A percentile compares a stretch with the other conserved stretches of the same genome.
Conservation (phyloP, 768 basidiomycete species). For the Lentinula sp. region DNA sequence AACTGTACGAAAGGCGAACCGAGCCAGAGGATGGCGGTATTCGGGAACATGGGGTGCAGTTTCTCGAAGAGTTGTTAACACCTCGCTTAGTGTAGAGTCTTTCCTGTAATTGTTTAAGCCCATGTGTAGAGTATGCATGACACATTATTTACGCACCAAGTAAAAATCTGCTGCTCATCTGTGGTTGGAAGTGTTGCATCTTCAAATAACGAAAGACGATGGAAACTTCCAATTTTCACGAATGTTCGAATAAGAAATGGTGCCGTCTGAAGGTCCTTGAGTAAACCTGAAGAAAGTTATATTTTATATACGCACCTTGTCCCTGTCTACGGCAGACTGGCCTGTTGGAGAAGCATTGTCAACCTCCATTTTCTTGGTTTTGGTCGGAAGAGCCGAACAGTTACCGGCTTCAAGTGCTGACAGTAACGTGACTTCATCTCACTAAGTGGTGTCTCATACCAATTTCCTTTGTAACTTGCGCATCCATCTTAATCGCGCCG, state of each 20-base stretch:
- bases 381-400: neutral
- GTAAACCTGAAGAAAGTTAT: neutral
- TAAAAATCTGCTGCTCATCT: slow-evolving; percentile 79
- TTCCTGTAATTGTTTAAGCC: slow-evolving; percentile 43
- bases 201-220: slow-evolving; percentile 69
- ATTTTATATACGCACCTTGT: neutral
- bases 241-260: slow-evolving; percentile 82
- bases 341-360: neutral
- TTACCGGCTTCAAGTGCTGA: neutral
- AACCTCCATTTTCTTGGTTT: neutral
- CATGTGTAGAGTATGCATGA: neutral
- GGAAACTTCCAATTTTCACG: slow-evolving; percentile 76
- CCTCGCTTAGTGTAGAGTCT: slow-evolving; percentile 76
- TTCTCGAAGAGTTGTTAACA: slow-evolving; percentile 71
- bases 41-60: slow-evolving; percentile 62
- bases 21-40: slow-evolving; percentile 76
- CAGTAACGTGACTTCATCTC: neutral
- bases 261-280: slow-evolving; percentile 42
- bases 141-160: slow-evolving; percentile 45
- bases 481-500: neutral
- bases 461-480: neutral
- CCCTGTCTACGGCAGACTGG: slow-evolving; percentile 1
- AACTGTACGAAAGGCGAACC: slow-evolving; percentile 75
- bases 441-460: neutral
- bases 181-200: slow-evolving; percentile 71